Evolutionary conservation across 768 basidiomycete species (phyloP).

Genomic region (Agrocybe praecox): DNA sequence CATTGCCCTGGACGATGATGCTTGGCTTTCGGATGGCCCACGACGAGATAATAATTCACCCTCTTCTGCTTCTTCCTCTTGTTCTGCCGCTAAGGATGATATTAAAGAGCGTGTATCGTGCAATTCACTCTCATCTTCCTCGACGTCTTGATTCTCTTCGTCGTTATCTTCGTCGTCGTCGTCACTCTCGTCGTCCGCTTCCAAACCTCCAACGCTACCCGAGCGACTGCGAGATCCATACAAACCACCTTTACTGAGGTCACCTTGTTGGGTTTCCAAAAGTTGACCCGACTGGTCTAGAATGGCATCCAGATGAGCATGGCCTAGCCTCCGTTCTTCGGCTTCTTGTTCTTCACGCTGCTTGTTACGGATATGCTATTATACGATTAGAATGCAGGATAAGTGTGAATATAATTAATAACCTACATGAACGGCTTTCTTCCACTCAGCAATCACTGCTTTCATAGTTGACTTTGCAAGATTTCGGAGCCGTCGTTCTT

Average conservation of each 20-base stretch:
- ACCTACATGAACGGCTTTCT: conserved; percentile 80
- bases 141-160: conserved; percentile 16
- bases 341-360: conserved; percentile 63
- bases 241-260: conserved; percentile 55
- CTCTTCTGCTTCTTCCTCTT: conserved; percentile 22
- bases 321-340: conserved; percentile 79
- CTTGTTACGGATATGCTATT: conserved; percentile 74
- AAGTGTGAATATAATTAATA: conserved; percentile 21
- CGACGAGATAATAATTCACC: conserved; percentile 6
- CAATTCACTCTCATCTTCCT: conserved; percentile 16
- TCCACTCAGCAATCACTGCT: conserved; percentile 81
- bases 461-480: conserved; percentile 75
- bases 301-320: conserved; percentile 88
- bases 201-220: conserved; percentile 42
- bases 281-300: conserved; percentile 88
- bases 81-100: neutral
- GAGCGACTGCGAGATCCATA: conserved; percentile 58
- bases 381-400: neutral
- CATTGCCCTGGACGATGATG: neutral
- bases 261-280: conserved; percentile 80
- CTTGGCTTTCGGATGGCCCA: neutral
- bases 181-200: conserved; percentile 20
- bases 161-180: conserved; percentile 31
- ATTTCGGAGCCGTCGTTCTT: conserved; percentile 66
- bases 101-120: neutral